phyloP scores from a whole-genome alignment of 78 protist species.

The Goniomonas avonlea region DNA sequence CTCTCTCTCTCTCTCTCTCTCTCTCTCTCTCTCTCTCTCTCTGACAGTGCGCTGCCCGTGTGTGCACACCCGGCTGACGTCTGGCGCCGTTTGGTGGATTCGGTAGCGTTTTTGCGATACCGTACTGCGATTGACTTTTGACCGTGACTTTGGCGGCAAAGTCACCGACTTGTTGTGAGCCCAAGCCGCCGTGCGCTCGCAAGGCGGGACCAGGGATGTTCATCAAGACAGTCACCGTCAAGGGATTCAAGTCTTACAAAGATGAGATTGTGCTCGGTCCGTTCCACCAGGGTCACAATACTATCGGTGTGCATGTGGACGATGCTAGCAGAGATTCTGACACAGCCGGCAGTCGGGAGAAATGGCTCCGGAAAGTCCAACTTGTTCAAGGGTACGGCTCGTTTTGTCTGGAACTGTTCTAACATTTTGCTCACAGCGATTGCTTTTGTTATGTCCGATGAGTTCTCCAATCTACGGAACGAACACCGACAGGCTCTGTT shows the following conservation, averaged over 20 bases:
- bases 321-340: neutral
- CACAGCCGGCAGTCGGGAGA: slow-evolving; percentile 33
- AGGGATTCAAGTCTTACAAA: slow-evolving; percentile 58
- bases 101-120: no score
- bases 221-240: slow-evolving; percentile 39
- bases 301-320: slow-evolving; percentile 52
- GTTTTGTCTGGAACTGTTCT: neutral
- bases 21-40: no score
- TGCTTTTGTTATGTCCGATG: neutral
- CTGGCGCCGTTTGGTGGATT: no score
- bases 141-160: no score
- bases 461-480: slow-evolving; percentile 11
- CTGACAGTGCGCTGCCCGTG: no score
- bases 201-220: slow-evolving; percentile 23
- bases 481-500: neutral
- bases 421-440: neutral
- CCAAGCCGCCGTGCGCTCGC: no score
- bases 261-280: slow-evolving; percentile 26
- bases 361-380: slow-evolving; percentile 67
- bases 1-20: no score
- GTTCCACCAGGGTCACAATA: slow-evolving; percentile 30
- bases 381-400: slow-evolving; percentile 33
- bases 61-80: no score
- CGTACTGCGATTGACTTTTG: no score
- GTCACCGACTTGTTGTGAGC: no score